Base-by-base conservation (phyloP, 2,329 filamentous ascomycete species). In the Aphanoascus verrucosus region DNA sequence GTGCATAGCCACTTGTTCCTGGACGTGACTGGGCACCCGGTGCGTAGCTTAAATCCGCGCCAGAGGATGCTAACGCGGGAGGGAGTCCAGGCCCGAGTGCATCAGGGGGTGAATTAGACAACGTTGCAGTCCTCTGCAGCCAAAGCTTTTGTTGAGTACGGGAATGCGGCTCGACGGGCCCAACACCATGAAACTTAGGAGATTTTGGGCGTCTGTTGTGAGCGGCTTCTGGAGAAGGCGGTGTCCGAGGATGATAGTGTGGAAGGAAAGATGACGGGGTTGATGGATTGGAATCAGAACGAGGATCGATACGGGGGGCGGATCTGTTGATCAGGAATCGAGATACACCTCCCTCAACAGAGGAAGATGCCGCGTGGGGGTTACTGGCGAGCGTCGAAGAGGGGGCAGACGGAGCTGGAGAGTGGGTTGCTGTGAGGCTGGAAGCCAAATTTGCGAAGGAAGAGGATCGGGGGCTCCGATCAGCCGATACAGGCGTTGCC, bases 71-170 rank as follows among this genome's bases (percentile, higher is more conserved):
- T 0, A 61, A 60, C 17, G 62, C 57, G 2, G 65, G 48, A 4
- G 66, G 56, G 7, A 64, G 58, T 20, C 67, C 68, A 61, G 69
- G 45, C 9, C 57, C 51, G 19, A 55, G 67, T 12, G 60, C 56
- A 55, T 72, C 69, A 3, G 70, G 69, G 15, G 71, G 69, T 4
- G 72, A 73, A 46, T 71, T 72, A 32, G 72, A 72, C 14, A 72
- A 60, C 9, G 69, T 64, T 20, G 71, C 71, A 9, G 71, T 73
- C 44, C 72, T 67, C 55, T 75, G 71, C 41, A 75, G 64, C 69
- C 72, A 74, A 11, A 75, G 65, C 56, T 73, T 73, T 57, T 74
- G 72, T 57, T 75, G 72, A 3, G 72, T 75, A 48, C 72, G 67
- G n/a, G 72, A 74, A 15, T 64, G 66, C 5, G 68, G 64, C 48